Conservation (phyloP, 768 basidiomycete species). For the Pleurotus ostreatus region DNA sequence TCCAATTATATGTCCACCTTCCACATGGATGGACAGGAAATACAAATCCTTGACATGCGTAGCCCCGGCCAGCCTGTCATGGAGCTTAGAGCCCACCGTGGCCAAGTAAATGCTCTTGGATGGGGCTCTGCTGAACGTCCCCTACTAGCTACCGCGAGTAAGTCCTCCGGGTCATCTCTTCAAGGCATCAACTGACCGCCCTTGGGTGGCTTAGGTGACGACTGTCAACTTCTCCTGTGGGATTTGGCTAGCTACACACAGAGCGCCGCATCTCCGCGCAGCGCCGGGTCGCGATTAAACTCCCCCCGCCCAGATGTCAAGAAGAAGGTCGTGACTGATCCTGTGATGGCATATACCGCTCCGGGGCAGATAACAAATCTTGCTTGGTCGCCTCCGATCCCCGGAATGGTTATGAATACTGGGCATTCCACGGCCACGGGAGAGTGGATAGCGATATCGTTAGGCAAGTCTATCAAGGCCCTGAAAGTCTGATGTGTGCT, state of each 20-base stretch:
- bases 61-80: constrained; percentile 94
- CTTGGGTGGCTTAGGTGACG: constrained; percentile 60
- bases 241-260: constrained; percentile 70
- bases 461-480: constrained; percentile 78
- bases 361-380: constrained; percentile 75
- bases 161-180: constrained; percentile 16
- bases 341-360: constrained; percentile 81
- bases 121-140: constrained; percentile 88
- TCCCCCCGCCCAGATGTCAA: constrained; percentile 81
- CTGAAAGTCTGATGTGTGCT: constrained; percentile 56
- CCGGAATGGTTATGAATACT: constrained; percentile 69
- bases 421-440: constrained; percentile 72
- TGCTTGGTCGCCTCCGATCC: constrained; percentile 86
- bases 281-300: constrained; percentile 66
- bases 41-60: constrained; percentile 96
- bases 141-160: constrained; percentile 84
- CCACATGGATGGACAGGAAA: constrained; percentile 86
- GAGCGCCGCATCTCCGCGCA: constrained; percentile 64
- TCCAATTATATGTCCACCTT: constrained; percentile 97
- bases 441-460: constrained; percentile 85
- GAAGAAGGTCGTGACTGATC: constrained; percentile 69
- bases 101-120: constrained; percentile 79
- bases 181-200: neutral
- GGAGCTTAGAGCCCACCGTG: constrained; percentile 81
- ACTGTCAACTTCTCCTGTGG: constrained; percentile 92